phyloP scores from a whole-genome alignment of 139 green algal genomes.

The Coccomyxa sp. region DNA sequence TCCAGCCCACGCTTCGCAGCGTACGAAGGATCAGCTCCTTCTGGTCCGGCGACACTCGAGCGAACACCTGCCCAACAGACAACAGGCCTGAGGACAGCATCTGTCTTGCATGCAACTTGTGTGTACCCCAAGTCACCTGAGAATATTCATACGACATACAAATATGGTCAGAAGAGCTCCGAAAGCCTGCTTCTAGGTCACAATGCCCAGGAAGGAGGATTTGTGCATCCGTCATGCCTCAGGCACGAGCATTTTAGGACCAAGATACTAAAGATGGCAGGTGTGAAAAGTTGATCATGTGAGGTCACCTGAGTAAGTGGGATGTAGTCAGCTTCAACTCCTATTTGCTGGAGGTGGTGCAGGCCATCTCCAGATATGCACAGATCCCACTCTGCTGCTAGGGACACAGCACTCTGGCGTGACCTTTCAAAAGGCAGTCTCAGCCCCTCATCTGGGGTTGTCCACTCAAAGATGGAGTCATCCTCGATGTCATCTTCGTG shows the following conservation, averaged over 20 bases:
- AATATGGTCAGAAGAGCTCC: not conserved
- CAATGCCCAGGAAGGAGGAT: too few species aligned
- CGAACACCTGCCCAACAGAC: conserved; percentile 69
- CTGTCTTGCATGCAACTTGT: not conserved
- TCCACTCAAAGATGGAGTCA: conserved; percentile 68
- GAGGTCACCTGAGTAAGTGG: conserved; percentile 48
- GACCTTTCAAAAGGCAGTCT: conserved; percentile 39
- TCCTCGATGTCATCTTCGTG: conserved; percentile 16
- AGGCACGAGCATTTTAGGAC: too few species aligned
- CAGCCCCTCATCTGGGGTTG: conserved; percentile 62
- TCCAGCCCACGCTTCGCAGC: conserved; percentile 61
- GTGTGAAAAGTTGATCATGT: not conserved
- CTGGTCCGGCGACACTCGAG: conserved; percentile 87
- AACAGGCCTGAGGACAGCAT: not conserved
- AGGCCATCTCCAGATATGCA: conserved; percentile 83
- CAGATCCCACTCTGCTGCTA: conserved; percentile 83
- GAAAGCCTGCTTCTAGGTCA: not conserved
- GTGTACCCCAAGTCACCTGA: not conserved
- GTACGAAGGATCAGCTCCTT: conserved; percentile 95
- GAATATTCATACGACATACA: not conserved
- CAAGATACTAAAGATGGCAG: too few species aligned
- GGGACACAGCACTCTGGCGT: conserved; percentile 38
- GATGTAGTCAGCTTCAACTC: conserved; percentile 43
- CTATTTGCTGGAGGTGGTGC: conserved; percentile 56
- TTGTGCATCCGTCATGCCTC: too few species aligned